phyloP scores from a whole-genome alignment of 2,329 filamentous ascomycete genomes.

The Fusarium caatingaense region DNA sequence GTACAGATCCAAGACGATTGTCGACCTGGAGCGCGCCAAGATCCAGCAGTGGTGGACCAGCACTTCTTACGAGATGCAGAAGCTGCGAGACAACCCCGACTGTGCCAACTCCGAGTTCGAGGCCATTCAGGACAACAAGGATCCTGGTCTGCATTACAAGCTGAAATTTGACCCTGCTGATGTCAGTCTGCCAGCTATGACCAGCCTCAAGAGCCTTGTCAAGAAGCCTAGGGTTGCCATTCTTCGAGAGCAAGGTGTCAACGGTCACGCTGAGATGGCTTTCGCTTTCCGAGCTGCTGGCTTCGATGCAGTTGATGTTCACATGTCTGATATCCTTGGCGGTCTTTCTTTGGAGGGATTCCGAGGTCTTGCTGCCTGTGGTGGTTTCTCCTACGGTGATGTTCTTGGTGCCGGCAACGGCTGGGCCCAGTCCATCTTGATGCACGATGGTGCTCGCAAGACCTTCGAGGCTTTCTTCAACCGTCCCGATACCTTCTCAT shows the following conservation, averaged over 20 bases:
- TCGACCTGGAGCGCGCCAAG: slow-evolving; percentile 74
- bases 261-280: slow-evolving; percentile 97
- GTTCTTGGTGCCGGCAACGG: slow-evolving; percentile 90
- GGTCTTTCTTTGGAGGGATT: slow-evolving; percentile 85
- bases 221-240: slow-evolving; percentile 82
- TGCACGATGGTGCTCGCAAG: slow-evolving; percentile 79
- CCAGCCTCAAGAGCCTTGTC: slow-evolving; percentile 62
- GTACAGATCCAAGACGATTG: slow-evolving; percentile 74
- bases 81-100: slow-evolving; percentile 85
- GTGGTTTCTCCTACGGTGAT: slow-evolving; percentile 93
- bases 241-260: slow-evolving; percentile 93
- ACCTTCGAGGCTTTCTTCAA: slow-evolving; percentile 90
- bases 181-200: slow-evolving; percentile 72
- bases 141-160: slow-evolving; percentile 87
- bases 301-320: slow-evolving; percentile 91
- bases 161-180: slow-evolving; percentile 84
- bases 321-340: slow-evolving; percentile 93
- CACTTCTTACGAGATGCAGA: slow-evolving; percentile 93
- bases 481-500: slow-evolving; percentile 87
- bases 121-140: slow-evolving; percentile 76
- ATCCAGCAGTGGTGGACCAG: slow-evolving; percentile 90
- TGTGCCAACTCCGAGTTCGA: slow-evolving; percentile 88
- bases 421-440: slow-evolving; percentile 93
- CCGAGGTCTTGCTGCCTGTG: slow-evolving; percentile 90
- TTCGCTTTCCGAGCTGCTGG: slow-evolving; percentile 93